These are phyloP conservation scores for Aspergillus felis DNA, from an alignment of 2,329 filamentous ascomycete genomes.

Conservation along the genomic window DNA sequence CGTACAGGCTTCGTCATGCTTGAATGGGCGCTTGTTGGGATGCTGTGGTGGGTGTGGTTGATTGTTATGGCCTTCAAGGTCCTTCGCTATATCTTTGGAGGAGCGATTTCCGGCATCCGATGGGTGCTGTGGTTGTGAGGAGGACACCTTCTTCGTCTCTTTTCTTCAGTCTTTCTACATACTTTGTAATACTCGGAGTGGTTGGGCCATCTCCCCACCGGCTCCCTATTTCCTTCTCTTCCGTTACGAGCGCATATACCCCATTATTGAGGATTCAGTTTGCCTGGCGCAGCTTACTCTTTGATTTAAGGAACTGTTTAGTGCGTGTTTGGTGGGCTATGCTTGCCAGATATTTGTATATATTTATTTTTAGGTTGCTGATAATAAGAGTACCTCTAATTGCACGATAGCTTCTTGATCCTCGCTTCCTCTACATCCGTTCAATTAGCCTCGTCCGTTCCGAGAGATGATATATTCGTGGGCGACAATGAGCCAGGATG, in stretches of 20 bases:
- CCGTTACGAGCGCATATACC: background rate
- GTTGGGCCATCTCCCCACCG: background rate
- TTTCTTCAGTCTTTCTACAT: background rate
- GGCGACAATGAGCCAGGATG: too few relatives aligned
- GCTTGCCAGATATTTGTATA: background rate
- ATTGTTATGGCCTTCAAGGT: slow-evolving; percentile 73
- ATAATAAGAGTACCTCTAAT: background rate
- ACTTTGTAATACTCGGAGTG: background rate
- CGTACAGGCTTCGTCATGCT: slow-evolving; percentile 74
- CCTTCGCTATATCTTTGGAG: slow-evolving; percentile 59
- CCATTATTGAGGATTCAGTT: background rate
- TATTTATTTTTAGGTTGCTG: background rate
- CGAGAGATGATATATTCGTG: too few relatives aligned
- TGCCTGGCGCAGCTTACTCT: background rate
- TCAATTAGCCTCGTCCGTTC: too few relatives aligned
- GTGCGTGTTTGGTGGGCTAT: background rate
- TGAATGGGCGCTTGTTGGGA: slow-evolving; percentile 81
- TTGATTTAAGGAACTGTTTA: background rate
- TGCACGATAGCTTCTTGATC: background rate
- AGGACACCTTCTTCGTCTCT: background rate
- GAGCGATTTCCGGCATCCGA: slow-evolving; percentile 56
- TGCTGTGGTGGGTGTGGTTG: slow-evolving; percentile 95
- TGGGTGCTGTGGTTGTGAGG: slow-evolving; percentile 79
- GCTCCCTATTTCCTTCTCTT: background rate
- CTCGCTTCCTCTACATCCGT: too few relatives aligned